Percentiles rank a stretch among this genome's conserved stretches.
Conservation (phyloP, 106 monocot genomes). For the Dactylorhiza incarnata region DNA sequence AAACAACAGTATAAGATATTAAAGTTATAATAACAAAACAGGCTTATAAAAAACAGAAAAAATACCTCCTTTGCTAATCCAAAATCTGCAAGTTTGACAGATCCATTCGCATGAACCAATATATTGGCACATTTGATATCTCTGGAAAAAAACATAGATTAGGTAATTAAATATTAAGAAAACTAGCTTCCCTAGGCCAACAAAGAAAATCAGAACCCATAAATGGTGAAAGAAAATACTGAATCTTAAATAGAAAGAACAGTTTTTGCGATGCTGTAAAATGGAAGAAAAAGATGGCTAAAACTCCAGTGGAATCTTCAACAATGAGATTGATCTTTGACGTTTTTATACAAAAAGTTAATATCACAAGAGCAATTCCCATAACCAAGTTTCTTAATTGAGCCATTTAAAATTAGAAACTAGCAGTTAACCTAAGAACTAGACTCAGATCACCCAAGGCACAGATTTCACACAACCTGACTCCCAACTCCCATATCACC, state of each 20-base stretch:
- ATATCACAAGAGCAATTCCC: not conserved
- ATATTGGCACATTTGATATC: constrained; percentile 89
- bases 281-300: no score
- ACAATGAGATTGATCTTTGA: not conserved
- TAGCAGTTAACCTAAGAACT: not conserved
- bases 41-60: not conserved
- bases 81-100: constrained; percentile 81
- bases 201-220: not conserved
- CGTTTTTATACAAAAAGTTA: not conserved
- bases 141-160: constrained; percentile 20
- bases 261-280: not conserved
- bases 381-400: not conserved
- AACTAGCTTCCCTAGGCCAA: not conserved
- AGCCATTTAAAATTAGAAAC: not conserved
- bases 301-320: no score
- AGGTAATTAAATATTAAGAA: not conserved
- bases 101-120: constrained; percentile 68
- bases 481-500: no score
- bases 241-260: not conserved
- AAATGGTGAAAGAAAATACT: not conserved
- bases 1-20: not conserved
- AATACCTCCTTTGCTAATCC: constrained; percentile 82
- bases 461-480: not conserved
- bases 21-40: not conserved
- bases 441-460: not conserved